phyloP scores from a whole-genome alignment of 148 eudicot genomes.

The Camellia lanceoleosa region DNA sequence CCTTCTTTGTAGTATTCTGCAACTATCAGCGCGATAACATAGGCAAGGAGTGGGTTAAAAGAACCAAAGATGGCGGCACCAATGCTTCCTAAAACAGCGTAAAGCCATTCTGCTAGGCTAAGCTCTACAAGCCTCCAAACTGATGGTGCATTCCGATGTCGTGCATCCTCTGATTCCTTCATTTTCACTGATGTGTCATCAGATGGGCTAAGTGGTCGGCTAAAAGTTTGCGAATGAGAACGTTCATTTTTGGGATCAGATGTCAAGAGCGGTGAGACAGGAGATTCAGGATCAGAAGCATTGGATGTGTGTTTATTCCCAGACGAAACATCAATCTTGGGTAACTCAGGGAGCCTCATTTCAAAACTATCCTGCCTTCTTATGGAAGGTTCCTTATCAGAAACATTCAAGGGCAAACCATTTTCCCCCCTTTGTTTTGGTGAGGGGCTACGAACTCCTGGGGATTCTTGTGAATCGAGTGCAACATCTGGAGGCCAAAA shows the following conservation, averaged over 20 bases:
- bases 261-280: constrained; percentile 94
- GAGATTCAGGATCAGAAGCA: constrained; percentile 92
- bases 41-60: constrained; percentile 95
- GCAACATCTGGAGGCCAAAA: constrained; percentile 62
- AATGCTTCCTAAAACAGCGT: constrained; percentile 91
- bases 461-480: constrained; percentile 77
- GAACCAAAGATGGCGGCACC: constrained; percentile 99
- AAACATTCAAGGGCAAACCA: constrained; percentile 48
- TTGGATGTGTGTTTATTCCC: constrained; percentile 49
- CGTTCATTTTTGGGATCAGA: constrained; percentile 96
- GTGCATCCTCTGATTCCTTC: constrained; percentile 42
- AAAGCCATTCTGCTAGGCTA: constrained; percentile 98
- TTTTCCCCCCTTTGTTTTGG: constrained; percentile 73
- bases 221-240: constrained; percentile 97
- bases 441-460: constrained; percentile 71
- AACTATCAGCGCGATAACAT: constrained; percentile 82
- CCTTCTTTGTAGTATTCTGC: constrained; percentile 61
- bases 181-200: constrained; percentile 42
- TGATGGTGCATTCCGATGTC: constrained; percentile 57
- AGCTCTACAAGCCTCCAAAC: constrained; percentile 98
- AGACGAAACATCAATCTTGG: constrained; percentile 80
- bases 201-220: constrained; percentile 69
- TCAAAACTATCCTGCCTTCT: constrained; percentile 96
- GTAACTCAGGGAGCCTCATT: constrained; percentile 83
- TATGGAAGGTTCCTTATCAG: constrained; percentile 79